These are phyloP conservation scores for Aspergillus sclerotiicarbonarius DNA, from an alignment of 495 filamentous ascomycete genomes.

Conservation along the genomic window DNA sequence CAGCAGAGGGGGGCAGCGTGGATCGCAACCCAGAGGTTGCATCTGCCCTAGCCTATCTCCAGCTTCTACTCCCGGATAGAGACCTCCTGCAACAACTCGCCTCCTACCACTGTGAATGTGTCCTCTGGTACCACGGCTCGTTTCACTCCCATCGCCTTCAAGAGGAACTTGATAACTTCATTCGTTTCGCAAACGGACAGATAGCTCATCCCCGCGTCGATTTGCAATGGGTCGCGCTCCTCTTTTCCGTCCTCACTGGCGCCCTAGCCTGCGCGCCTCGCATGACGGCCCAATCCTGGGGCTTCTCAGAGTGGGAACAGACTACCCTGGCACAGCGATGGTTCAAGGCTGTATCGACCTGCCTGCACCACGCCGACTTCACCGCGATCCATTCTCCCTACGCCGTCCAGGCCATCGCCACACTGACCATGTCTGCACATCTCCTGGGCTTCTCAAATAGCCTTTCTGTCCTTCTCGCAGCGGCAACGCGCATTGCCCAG, in stretches of 20 bases:
- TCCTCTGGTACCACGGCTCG: slow-evolving; percentile 41
- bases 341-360: slow-evolving; percentile 34
- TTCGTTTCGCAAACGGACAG: slow-evolving; percentile 22
- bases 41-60: slow-evolving; percentile 19
- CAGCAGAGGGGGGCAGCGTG: slow-evolving; percentile 21
- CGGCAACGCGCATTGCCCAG: slow-evolving; percentile 33
- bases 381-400: slow-evolving; percentile 34
- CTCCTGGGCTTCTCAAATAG: slow-evolving; percentile 40
- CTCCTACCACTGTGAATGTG: slow-evolving; percentile 35
- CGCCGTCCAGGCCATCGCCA: slow-evolving; percentile 38
- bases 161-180: slow-evolving; percentile 30
- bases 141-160: slow-evolving; percentile 35
- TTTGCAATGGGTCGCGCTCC: slow-evolving; percentile 39
- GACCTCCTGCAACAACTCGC: slow-evolving; percentile 31
- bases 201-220: slow-evolving; percentile 22
- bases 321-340: slow-evolving; percentile 32
- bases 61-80: slow-evolving; percentile 32
- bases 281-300: slow-evolving; percentile 28
- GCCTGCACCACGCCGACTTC: slow-evolving; percentile 37
- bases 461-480: slow-evolving; percentile 32
- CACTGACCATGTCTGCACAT: slow-evolving; percentile 40
- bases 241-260: slow-evolving; percentile 41
- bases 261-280: slow-evolving; percentile 36
- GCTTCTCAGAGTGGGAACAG: slow-evolving; percentile 32
- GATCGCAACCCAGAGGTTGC: background rate